A percentile compares a stretch with the other conserved stretches of the same genome.
Evolutionary conservation across 2,329 filamentous ascomycete species (phyloP).

Genomic region (Dichotomopilus funicola): DNA sequence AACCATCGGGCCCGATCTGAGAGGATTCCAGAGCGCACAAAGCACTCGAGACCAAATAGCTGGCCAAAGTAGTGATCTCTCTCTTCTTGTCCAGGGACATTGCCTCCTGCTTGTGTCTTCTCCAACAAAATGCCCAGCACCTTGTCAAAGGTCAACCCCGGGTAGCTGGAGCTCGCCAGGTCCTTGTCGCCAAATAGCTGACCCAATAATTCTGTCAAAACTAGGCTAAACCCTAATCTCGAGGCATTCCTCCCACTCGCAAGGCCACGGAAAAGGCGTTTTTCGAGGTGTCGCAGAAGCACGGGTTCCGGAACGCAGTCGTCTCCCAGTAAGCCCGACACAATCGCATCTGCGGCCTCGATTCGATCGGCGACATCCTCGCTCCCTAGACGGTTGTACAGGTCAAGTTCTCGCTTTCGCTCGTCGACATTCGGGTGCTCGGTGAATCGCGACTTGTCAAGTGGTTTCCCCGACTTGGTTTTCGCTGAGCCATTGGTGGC

Average conservation of each 20-base stretch:
- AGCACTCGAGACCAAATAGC: constrained; percentile 79
- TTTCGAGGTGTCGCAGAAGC: constrained; percentile 53
- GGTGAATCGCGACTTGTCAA: constrained; percentile 43
- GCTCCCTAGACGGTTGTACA: constrained; percentile 57
- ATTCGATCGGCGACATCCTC: constrained; percentile 52
- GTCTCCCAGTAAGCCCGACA: constrained; percentile 48
- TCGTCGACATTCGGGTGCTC: constrained; percentile 47
- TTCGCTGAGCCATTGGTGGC: constrained; percentile 20
- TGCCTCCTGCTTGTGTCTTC: constrained; percentile 49
- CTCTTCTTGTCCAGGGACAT: constrained; percentile 64
- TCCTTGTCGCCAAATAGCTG: constrained; percentile 56
- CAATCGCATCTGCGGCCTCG: constrained; percentile 51
- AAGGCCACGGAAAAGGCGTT: constrained; percentile 75
- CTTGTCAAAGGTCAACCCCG: constrained; percentile 49
- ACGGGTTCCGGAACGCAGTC: constrained; percentile 45
- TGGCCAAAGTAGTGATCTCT: constrained; percentile 79
- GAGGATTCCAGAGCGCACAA: constrained; percentile 71
- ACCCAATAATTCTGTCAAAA: constrained; percentile 71
- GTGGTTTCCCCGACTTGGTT: constrained; percentile 16
- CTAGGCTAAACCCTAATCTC: constrained; percentile 81
- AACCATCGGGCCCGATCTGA: constrained; percentile 59
- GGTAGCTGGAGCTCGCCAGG: constrained; percentile 42
- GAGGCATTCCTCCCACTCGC: constrained; percentile 87
- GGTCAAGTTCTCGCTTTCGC: constrained; percentile 49
- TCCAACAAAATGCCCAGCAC: constrained; percentile 47